Conservation (phyloP, 345 rosid genomes). For the Eucalyptus marginata region DNA sequence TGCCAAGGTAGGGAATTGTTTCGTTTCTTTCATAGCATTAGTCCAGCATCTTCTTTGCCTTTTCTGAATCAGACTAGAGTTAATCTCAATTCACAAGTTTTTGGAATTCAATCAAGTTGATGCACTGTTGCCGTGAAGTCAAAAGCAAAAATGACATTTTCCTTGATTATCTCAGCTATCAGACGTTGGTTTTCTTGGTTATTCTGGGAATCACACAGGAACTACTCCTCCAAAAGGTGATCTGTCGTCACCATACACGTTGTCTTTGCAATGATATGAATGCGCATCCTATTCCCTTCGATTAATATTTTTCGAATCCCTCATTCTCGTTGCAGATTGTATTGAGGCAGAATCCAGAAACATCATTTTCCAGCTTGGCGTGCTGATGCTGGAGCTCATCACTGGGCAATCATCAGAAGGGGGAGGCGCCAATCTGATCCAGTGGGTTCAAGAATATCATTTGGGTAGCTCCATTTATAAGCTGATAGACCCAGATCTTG, state of each 20-base stretch:
- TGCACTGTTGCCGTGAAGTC: not conserved
- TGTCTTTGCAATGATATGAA: not conserved
- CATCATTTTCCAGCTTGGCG: constrained; percentile 76
- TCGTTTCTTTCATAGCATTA: not conserved
- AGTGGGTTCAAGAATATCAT: constrained; percentile 75
- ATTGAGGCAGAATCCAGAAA: constrained; percentile 29
- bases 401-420: constrained; percentile 84
- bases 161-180: constrained; percentile 34
- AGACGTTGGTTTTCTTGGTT: constrained; percentile 41
- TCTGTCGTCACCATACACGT: not conserved
- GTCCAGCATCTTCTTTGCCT: not conserved
- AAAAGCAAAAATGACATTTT: not conserved
- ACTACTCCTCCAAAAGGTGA: constrained; percentile 42
- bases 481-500: constrained; percentile 92
- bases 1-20: constrained; percentile 41
- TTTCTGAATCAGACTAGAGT: not conserved
- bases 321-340: constrained; percentile 14
- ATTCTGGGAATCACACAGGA: constrained; percentile 7
- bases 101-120: not conserved
- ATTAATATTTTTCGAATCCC: not conserved
- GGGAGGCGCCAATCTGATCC: constrained; percentile 43
- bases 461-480: constrained; percentile 50
- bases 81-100: not conserved
- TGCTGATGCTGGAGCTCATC: constrained; percentile 72
- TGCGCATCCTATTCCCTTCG: not conserved